Evolutionary conservation across 768 basidiomycete genomes (phyloP), one percentile per base, ranked within the genome.

Genomic region (Boletus eberwhitei): DNA sequence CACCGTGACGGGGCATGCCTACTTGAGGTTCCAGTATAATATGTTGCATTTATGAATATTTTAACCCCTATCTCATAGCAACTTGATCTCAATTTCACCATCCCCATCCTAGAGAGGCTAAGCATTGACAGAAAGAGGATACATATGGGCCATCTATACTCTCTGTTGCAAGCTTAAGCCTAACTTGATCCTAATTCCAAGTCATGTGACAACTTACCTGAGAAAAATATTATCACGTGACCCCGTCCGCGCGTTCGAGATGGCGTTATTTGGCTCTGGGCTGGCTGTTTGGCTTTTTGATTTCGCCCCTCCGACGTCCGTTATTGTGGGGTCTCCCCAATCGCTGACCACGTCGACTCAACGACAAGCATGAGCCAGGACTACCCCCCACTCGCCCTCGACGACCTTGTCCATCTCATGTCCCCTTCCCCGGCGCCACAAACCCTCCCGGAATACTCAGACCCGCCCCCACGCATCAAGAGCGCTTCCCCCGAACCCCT

Each of bases 371-470:
- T 75, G 71, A 65, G 57, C 53, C 62, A 66, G 16, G 77, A 74
- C 48, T 68, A 54, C 22, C 75, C 74, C 5, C 66, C 75, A 9
- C 74, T 84, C 26, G 73, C 76, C 8, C 72, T 86, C 43, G 80
- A 79, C 35, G 84, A 85, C 57, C 79, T 83, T 39, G 75, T 84
- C 52, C 79, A 81, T 55, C 62, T 75, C 32, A 75, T 79, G 67
- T 80, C 83, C 12, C 78, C 82, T 4, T 77, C 79, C 2, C 83
- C 81, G 22, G 66, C 69, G 0, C 74, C 75, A 42, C 62, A 57
- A 21, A 8, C 39, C 2, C 17, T 26, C 47, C 29, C 56, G 50
- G 50, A 67, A 63, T 54, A 70, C 64, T 31, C 60, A 47, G 59
- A 54, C 39, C 38, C 63, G 17, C 58, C 60, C 34, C 51, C 45